Evolutionary conservation across 345 rosid genomes (phyloP), one percentile per base, ranked within the genome.

Genomic region (Rhodamnia argentea): DNA sequence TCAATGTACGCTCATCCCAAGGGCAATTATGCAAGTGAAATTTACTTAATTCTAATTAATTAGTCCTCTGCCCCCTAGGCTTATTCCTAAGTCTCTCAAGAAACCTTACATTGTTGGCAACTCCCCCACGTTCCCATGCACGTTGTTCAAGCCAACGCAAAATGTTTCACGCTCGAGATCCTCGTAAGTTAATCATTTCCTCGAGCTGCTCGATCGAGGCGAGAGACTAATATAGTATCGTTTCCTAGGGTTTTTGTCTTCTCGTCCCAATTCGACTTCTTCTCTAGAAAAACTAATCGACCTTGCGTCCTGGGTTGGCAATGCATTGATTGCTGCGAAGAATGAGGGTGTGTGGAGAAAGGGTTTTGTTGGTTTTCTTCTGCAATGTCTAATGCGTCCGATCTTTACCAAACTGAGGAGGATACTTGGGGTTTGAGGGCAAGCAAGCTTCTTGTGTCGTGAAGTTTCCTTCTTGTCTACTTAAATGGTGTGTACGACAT

Each of bases 71-170:
- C 18, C 44, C 78, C 64, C 78, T 10, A 18, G 78, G 78, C 78
- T 70, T 55, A 47, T 87, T 76, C 82, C 82, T 83, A 53, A 50
- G 54, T 78, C 76, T 85, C 20, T 82, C 84, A 83, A 55, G 88
- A 88, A 88, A 89, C 51, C 94, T 87, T 92, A 26, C 74, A 82
- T 87, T 90, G 90, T 82, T 88, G 50, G 90, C 93, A 91, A 91
- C 88, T 57, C 90, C 91, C 57, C 91, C 91, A 91, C 87, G 93
- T 91, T 91, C 90, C 82, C 58, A 76, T 70, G 90, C 92, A 91
- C 92, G 89, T 37, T 42, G 53, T 87, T 88, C 90, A 83, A 92
- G 91, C 90, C 52, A 50, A 57, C 86, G 85, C 85, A 57, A 81
- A 83, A 83, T 83, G 86, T 62, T 84, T 84, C 54, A 7, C 83